These are phyloP conservation scores for Rubia peregrina DNA, from an alignment of 305 asterid genomes.

Conservation along the genomic window DNA sequence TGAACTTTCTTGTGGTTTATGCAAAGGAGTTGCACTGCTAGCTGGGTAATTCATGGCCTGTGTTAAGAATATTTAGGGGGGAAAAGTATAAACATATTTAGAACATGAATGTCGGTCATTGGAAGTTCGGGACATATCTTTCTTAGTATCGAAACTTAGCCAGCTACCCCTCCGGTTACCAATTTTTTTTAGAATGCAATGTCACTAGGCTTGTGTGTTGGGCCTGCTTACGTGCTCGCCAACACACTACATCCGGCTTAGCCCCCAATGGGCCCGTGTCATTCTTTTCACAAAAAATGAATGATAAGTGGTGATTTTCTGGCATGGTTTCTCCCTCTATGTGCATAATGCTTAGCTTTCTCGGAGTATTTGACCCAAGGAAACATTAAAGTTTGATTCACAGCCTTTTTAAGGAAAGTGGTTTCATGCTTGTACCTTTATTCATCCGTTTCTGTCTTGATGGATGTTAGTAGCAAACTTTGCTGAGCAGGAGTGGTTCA, in stretches of 20 bases:
- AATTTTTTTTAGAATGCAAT: background rate
- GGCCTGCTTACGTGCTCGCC: background rate
- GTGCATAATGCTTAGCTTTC: background rate
- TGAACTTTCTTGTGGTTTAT: background rate
- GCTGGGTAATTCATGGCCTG: background rate
- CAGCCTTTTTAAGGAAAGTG: background rate
- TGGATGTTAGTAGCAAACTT: constrained; percentile 12
- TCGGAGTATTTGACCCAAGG: too few relatives aligned
- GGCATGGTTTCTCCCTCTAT: background rate
- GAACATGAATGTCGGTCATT: background rate
- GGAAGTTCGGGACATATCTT: background rate
- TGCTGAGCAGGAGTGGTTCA: constrained; percentile 46
- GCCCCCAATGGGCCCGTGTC: background rate
- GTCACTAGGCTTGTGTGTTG: background rate
- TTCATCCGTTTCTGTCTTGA: constrained; percentile 1
- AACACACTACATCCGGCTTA: background rate
- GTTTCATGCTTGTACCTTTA: background rate
- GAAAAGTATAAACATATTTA: background rate
- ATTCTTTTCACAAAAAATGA: background rate
- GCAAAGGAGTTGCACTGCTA: background rate
- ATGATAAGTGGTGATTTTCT: background rate
- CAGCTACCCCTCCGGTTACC: background rate
- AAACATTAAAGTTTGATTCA: background rate
- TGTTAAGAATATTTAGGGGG: background rate
- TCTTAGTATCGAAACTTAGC: background rate